Base-by-base conservation (phyloP, 1,139 yeast genomes). In the Nakaseomyces uthaithaninus region DNA sequence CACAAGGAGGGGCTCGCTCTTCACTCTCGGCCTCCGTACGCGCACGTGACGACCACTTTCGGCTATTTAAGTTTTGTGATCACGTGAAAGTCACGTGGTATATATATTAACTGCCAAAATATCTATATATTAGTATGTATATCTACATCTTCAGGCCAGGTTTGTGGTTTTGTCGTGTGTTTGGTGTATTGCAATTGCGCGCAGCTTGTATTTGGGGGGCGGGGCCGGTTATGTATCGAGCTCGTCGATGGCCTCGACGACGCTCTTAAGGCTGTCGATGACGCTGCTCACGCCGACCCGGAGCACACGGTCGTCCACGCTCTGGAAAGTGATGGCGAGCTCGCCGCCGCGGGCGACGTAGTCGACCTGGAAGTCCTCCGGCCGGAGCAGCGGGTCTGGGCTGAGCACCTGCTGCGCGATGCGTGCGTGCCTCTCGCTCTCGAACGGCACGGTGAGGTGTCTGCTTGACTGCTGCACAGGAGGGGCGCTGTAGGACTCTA, bases 331-430 rank as follows among this genome's bases (percentile, higher is more conserved):
- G 33, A 77, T 69, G 3, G 59, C 39, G 37, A 80, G 65, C 1
- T 37, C 47, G 6, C 46, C 39, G 14, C 50, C 63, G 3, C 62
- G 53, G 1, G 62, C 53, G 2, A 55, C 33, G 49, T 70, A 78
- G 0, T 54, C 53, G 2, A 75, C 75, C n/a, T 60, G 59, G 36
- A 79, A 62, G 50, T 77, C 84, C 39, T 73, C 68, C 0, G 79
- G 77, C 55, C 76, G 79, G 46, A 86, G 66, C 23, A 82, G 78
- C 1, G 95, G 94, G 56, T 86, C 96, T 0, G 94, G 94, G 1
- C 65, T 53, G 20, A 87, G 66, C 1, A 86, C 67, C 14, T 66
- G 63, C 34, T 63, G 53, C 0, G 93, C 91, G 2, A 83, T 77
- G 4, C 44, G 42, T 0, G 94, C 91, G 52, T 84, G 93, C 28